Evolutionary conservation across 306 rosid genomes (phyloP), one percentile per base, ranked within the genome.

Genomic region (Abrus pulchellus): DNA sequence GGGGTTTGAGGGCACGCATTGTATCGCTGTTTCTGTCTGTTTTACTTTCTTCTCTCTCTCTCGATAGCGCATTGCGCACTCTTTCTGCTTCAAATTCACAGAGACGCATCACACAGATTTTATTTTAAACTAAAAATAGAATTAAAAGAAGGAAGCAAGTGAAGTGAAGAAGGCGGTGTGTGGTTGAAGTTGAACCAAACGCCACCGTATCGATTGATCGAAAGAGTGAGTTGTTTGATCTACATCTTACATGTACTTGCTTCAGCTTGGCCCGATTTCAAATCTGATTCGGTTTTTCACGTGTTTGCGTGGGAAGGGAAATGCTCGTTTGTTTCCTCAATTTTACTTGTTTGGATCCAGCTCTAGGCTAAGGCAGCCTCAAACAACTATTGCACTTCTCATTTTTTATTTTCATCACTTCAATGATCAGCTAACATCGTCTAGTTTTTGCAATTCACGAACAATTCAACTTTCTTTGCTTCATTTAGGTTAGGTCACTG

Each of bases 1-100:
- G 86, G 85, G 82, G 5, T 64, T 82, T 55, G 32, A 68, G 88
- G 88, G 85, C 69, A 64, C 86, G 64, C 81, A 50, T 34, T 62
- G 63, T 53, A 62, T 40, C 43, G 63, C 76, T 77, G 87, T 77
- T 79, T 68, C 36, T 43, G 29, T 71, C 69, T 63, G 12, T 63
- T 14, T 43, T 44, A 5, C 41, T 75, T 71, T 11, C 9, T 6
- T 33, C 8, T 14, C 45, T 34, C 28, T 62, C 67, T 34, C 36
- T 4, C 11, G 61, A 27, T 55, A 55, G 61, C 61, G 61, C 61
- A 55, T 33, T 55, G 61, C 61, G 61, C 61, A 27, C 43, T 60
- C 66, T 60, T 28, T 62, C 66, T 62, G 3, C 28, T 2, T 1
- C 55, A 13, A 50, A 50, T 50, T 50, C 13, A 47, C 13, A 9